Base-by-base conservation (phyloP, 768 basidiomycete species). In the Artomyces pyxidatus region DNA sequence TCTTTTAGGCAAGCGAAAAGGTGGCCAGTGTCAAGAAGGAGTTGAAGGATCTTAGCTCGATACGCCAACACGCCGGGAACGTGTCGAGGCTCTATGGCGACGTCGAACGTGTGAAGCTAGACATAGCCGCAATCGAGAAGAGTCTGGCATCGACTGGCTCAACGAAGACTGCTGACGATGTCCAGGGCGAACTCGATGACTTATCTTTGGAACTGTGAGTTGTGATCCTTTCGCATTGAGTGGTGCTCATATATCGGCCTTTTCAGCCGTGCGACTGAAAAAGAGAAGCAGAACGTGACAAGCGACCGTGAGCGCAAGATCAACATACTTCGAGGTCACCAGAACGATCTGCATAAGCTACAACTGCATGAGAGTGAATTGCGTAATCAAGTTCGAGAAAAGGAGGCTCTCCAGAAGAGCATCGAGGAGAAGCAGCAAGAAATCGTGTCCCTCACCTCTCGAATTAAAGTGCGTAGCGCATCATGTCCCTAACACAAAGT, bases 81-180 rank as follows among this genome's bases (percentile, higher is more conserved):
- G 72, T 90, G 37, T 65, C 73, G 2, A 77, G 81, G 42, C 69
- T 83, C 17, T 77, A 77, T 46, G 71, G 67, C 57, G 82, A 89
- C 55, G 64, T 81, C 29, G 71, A 77, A 46, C 71, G 71, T 12
- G 72, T 90, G 16, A 71, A 74, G 45, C 68, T 74, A 37, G 88
- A 92, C 32, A 76, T 85, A 39, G 53, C 63, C 8, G 68, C 71
- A 41, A 68, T 92, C 39, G 89, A 96, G 64, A 68, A 68, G 41
- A 80, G 86, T 41, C 73, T 99, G 14, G 68, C 74, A 17, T 66
- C 75, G 6, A 81, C 81, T 2, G 94, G 93, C 2, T 85, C 84
- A 28, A 76, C 78, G 12, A 88, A 81, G 65, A 92, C 93, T 1
- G 77, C 79, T 1, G 88, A 91, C 40, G 92, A 94, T 41, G 84